Conservation (phyloP, 2,329 filamentous ascomycete genomes). For the Macroventuria anomochaeta region DNA sequence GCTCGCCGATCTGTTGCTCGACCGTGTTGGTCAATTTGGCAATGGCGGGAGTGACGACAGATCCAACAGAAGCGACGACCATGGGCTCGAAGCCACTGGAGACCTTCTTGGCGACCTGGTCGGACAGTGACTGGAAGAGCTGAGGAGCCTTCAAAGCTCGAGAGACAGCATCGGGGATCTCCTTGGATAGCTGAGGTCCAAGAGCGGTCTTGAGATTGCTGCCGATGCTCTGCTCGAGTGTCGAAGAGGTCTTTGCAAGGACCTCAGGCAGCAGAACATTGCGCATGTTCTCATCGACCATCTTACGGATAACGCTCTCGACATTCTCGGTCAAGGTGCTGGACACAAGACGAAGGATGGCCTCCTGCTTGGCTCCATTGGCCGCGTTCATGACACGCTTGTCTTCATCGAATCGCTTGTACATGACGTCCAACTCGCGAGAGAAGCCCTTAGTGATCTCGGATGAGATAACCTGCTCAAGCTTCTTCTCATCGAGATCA, state of each 20-base stretch:
- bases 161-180: conserved; percentile 73
- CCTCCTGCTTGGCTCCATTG: conserved; percentile 70
- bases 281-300: conserved; percentile 78
- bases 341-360: conserved; percentile 71
- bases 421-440: conserved; percentile 62
- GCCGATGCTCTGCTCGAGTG: conserved; percentile 74
- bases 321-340: conserved; percentile 73
- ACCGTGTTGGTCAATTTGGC: conserved; percentile 73
- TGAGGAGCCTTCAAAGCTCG: conserved; percentile 76
- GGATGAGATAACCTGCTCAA: conserved; percentile 56
- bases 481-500: conserved; percentile 59
- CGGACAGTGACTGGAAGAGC: conserved; percentile 73
- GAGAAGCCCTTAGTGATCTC: conserved; percentile 55
- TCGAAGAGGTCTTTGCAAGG: conserved; percentile 68
- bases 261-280: conserved; percentile 77
- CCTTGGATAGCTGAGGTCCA: conserved; percentile 70
- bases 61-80: conserved; percentile 59
- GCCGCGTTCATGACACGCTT: conserved; percentile 68
- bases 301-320: conserved; percentile 76
- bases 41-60: conserved; percentile 68
- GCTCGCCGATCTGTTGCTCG: conserved; percentile 64
- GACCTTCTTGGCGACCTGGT: conserved; percentile 73
- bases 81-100: conserved; percentile 72
- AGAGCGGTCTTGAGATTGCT: conserved; percentile 71
- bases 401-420: conserved; percentile 72